Base-by-base conservation (phyloP, 2,329 filamentous ascomycete species). In the Fusarium equiseti region DNA sequence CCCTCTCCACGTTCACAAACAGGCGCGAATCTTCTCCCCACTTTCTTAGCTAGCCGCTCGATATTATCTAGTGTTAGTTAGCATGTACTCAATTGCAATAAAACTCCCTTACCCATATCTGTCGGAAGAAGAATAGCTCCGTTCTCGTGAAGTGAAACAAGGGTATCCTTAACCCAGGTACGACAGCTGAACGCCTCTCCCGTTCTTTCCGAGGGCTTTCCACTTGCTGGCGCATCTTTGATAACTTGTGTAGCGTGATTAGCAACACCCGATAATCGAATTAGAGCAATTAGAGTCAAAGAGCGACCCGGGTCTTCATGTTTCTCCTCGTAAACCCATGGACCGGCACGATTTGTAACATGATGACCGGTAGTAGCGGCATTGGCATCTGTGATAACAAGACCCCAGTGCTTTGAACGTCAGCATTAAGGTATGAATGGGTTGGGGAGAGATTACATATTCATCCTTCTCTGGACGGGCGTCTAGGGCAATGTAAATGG, bases 361-460 rank as follows among this genome's bases (percentile, higher is more conserved):
- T 38, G 35, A 10, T 38, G 35, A 38, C 18, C 9, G 9, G 16
- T 38, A n/a, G 16, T 1, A 11, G 0, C 5, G 9, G 3, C 11
- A 38, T n/a, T 11, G 5, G 9, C 18, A n/a, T 38, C 9, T 4
- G 35, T 38, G 9, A 38, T 6, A 3, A 11, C 3, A n/a, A 38
- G 35, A 1, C 35, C 35, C 35, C 35, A 38, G 11, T 38, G 35
- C 18, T 38, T 10, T 0, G 6, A n/a, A n/a, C 5, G 9, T 38
- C 9, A 38, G 18, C 9, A 2, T n/a, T 8, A 9, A 0, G 5
- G 0, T 18, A 38, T 18, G 8, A 6, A 9, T 11, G 6, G 1
- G 16, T 5, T 6, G 32, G 16, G 8, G 8, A 18, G 16, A 18
- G 0, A 8, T 35, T 35, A 35, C 32, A 38, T 38, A 38, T 11